Evolutionary conservation across 2,329 filamentous ascomycete genomes (phyloP).

Genomic region (Penicillium sp.): DNA sequence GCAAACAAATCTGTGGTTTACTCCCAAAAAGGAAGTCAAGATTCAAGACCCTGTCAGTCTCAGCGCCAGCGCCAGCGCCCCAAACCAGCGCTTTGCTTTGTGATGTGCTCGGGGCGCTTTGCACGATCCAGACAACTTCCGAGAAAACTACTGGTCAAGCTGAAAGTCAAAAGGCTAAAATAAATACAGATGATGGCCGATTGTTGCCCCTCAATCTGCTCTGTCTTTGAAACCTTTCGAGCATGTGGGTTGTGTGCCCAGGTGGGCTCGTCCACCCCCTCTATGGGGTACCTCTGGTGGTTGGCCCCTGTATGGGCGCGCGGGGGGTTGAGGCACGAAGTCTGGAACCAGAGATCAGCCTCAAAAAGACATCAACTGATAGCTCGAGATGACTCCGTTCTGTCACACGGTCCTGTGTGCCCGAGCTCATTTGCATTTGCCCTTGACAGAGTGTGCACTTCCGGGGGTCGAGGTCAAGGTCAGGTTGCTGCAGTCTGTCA

Average conservation of each 20-base stretch:
- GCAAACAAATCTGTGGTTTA: background rate
- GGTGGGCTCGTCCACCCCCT: background rate
- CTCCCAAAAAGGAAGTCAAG: background rate
- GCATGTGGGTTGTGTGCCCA: background rate
- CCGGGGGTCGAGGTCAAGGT: background rate
- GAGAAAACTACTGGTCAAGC: background rate
- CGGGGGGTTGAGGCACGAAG: slow-evolving; percentile 1
- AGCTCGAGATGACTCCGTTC: slow-evolving; percentile 1
- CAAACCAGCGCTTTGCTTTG: background rate
- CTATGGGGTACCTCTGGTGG: background rate
- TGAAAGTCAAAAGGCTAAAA: background rate
- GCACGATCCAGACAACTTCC: slow-evolving; percentile 1
- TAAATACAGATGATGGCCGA: background rate
- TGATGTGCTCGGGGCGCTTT: slow-evolving; percentile 7
- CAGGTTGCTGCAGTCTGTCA: background rate
- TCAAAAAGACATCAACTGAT: slow-evolving; percentile 9
- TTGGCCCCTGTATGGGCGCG: background rate
- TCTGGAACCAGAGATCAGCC: slow-evolving; percentile 7
- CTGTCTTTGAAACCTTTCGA: background rate
- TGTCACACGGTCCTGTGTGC: slow-evolving; percentile 4
- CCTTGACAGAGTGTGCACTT: background rate
- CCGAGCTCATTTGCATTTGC: background rate
- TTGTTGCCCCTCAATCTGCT: background rate
- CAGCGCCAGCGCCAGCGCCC: background rate
- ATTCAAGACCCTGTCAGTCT: background rate